Evolutionary conservation across 2,329 filamentous ascomycete genomes (phyloP), one percentile per base, ranked within the genome.

Genomic region (Amphichorda felina): DNA sequence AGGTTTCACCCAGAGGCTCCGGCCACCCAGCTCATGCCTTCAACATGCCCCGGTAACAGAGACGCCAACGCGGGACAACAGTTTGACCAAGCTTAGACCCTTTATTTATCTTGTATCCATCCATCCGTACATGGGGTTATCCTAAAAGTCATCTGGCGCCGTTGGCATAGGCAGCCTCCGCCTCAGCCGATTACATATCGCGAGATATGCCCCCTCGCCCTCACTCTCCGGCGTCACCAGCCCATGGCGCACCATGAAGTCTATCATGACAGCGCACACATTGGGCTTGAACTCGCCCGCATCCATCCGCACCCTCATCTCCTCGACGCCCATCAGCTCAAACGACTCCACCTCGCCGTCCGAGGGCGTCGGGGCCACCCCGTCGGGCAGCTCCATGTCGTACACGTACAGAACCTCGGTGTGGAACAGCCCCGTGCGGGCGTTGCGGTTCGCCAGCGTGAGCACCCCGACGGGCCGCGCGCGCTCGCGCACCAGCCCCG

Each of bases 321-420:
- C 60, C 0, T 53, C 51, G 9, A 87, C 63, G 8, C 56, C 67
- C 74, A 79, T 75, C 43, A 88, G 60, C 43, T 72, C 62, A 50
- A 93, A 94, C 41, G 73, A 71, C 40, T 83, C 75, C 1, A 93
- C 85, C 58, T 94, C 86, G 19, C 78, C 75, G 50, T 93, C 86
- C 9, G 74, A 68, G 0, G 84, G 83, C 43, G 66, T 70, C 0
- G 78, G 81, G 21, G 74, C 53, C 4, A 81, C 65, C 29, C 70
- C 68, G 21, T 41, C 39, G 0, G 60, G 55, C 14, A 93, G 60
- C 53, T 84, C 75, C 30, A 91, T 57, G 47, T 93, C 86, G 55
- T 85, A 91, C 4, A 85, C 66, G 52, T 85, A 89, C 19, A 68
- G 49, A 3, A 66, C 53, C n/a, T 60, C 57, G 5, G 51, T 50